Conservation (phyloP, 2,329 filamentous ascomycete genomes). For the Endothia cerciana region DNA sequence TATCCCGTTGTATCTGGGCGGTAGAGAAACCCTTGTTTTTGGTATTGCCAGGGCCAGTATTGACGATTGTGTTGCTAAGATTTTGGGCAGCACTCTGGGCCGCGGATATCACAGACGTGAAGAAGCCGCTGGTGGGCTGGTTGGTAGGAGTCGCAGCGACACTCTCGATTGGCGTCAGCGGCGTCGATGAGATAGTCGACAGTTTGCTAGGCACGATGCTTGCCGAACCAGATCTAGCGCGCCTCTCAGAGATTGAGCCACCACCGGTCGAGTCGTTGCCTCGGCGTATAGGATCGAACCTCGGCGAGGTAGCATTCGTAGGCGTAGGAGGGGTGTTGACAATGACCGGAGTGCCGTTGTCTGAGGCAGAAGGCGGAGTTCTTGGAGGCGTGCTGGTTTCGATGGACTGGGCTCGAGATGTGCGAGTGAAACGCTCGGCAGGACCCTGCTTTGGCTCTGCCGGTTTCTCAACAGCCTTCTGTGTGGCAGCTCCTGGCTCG, state of each 20-base stretch:
- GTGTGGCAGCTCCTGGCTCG: constrained; percentile 11
- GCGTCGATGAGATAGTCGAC: constrained; percentile 72
- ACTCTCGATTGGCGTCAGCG: constrained; percentile 76
- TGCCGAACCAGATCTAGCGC: constrained; percentile 56
- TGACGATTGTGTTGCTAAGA: constrained; percentile 74
- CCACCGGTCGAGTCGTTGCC: constrained; percentile 35
- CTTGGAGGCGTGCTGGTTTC: constrained; percentile 43
- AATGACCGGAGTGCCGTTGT: constrained; percentile 56
- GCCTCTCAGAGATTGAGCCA: constrained; percentile 71
- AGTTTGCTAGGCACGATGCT: constrained; percentile 79
- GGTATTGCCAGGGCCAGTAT: constrained; percentile 57
- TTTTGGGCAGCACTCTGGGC: constrained; percentile 88
- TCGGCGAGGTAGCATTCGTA: constrained; percentile 46
- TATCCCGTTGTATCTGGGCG: constrained; percentile 31
- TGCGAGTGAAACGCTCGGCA: constrained; percentile 34
- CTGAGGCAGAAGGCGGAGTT: constrained; percentile 54
- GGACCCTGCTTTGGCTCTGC: constrained; percentile 29
- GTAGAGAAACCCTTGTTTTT: constrained; percentile 32
- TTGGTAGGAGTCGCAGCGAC: constrained; percentile 52
- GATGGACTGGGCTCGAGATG: constrained; percentile 37
- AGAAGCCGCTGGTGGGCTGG: constrained; percentile 72
- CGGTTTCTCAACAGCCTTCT: constrained; percentile 28
- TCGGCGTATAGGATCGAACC: constrained; percentile 33
- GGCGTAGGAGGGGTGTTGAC: constrained; percentile 71
- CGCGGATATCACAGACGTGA: constrained; percentile 89